Conservation (phyloP, 225 moss, liverwort and hornwort species). For the Polytrichum formosum region DNA sequence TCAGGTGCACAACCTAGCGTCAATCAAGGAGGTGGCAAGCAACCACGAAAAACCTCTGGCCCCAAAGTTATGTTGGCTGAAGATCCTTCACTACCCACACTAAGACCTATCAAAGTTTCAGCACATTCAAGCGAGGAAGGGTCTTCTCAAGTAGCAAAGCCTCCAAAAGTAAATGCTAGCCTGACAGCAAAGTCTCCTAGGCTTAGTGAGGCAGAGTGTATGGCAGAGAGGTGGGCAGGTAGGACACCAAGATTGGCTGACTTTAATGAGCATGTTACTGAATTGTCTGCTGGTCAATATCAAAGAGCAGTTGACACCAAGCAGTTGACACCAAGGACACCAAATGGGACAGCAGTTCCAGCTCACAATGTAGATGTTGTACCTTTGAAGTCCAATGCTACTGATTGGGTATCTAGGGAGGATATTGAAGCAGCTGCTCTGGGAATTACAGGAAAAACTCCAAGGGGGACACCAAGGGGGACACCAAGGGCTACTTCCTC, state of each 20-base stretch:
- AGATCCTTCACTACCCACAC: constrained; percentile 15
- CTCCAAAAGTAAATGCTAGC: constrained; percentile 12
- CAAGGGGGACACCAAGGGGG: constrained; percentile 8
- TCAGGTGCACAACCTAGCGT: constrained; percentile 13
- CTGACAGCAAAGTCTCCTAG: constrained; percentile 8
- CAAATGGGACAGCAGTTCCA: constrained; percentile 13
- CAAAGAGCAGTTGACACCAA: constrained; percentile 9
- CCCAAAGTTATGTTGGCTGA: constrained; percentile 15
- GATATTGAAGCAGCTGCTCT: constrained; percentile 18
- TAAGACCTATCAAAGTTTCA: constrained; percentile 15
- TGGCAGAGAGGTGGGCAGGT: constrained; percentile 17
- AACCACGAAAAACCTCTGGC: constrained; percentile 8
- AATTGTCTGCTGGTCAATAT: constrained; percentile 11
- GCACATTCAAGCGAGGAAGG: constrained; percentile 15
- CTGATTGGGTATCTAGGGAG: constrained; percentile 15
- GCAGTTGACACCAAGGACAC: constrained; percentile 2
- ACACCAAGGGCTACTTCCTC: constrained; percentile 20
- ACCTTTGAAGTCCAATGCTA: constrained; percentile 8
- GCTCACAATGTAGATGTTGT: neutral
- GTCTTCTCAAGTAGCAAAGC: constrained; percentile 10
- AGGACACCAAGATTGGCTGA: constrained; percentile 32
- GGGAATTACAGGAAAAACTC: constrained; percentile 18
- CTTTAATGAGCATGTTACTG: constrained; percentile 27
- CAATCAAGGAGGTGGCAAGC: constrained; percentile 15
- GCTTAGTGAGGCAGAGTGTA: constrained; percentile 21